Evolutionary conservation across 805 yeast genomes (phyloP).

Genomic region (Phaffomyces opuntiae): DNA sequence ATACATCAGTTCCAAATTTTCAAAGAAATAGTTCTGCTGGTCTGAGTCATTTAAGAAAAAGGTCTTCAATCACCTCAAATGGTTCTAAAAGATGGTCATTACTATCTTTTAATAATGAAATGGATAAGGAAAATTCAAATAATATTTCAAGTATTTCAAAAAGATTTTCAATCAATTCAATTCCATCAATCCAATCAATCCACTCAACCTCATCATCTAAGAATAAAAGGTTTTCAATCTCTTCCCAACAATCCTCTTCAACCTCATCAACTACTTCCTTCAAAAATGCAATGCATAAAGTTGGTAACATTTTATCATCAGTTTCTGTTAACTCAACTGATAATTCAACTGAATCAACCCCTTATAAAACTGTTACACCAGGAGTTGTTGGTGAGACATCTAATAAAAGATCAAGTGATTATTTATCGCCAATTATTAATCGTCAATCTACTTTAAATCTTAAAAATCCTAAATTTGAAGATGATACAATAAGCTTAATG

Average conservation of each 20-base stretch:
- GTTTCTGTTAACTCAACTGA: slow-evolving; percentile 18
- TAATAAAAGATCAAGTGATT: slow-evolving; percentile 7
- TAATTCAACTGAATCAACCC: slow-evolving; percentile 16
- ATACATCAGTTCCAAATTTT: slow-evolving; percentile 11
- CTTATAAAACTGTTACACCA: slow-evolving; percentile 14
- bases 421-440: slow-evolving; percentile 6
- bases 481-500: slow-evolving; percentile 15
- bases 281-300: slow-evolving; percentile 18
- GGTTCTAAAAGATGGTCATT: slow-evolving; percentile 25
- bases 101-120: slow-evolving; percentile 19
- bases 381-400: slow-evolving; percentile 20
- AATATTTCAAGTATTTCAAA: slow-evolving; percentile 1
- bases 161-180: slow-evolving; percentile 9
- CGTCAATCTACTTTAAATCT: slow-evolving; percentile 4
- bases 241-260: slow-evolving; percentile 15
- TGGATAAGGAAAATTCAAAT: slow-evolving; percentile 14
- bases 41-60: slow-evolving; percentile 14
- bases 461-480: slow-evolving; percentile 7
- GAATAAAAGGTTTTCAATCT: slow-evolving; percentile 18
- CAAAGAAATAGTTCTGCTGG: slow-evolving; percentile 20
- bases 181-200: slow-evolving; percentile 5
- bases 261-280: slow-evolving; percentile 15
- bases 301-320: slow-evolving; percentile 19
- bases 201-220: slow-evolving; percentile 10
- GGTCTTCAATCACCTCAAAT: slow-evolving; percentile 17